Evolutionary conservation across 2,329 filamentous ascomycete species (phyloP), one percentile per base, ranked within the genome.

Genomic region (Penicillium paneum): DNA sequence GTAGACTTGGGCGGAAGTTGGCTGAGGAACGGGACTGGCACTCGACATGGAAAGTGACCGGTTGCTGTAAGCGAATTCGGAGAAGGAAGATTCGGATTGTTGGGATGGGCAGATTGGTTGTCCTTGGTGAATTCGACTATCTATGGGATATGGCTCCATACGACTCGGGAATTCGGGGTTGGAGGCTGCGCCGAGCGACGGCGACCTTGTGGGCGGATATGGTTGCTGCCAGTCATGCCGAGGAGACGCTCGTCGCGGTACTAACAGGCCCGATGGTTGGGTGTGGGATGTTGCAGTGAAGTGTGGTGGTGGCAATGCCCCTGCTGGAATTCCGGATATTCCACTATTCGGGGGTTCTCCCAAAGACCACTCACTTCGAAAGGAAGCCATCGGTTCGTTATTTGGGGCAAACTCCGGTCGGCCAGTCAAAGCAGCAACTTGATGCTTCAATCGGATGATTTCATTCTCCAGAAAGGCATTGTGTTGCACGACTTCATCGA

Each of bases 381-480:
- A 49, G 2, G 32, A 44, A 29, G 26, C 35, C 35, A 42, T 32
- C 11, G 43, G 56, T 52, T 65, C 60, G 58, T 51, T 56, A 42
- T 52, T 52, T 11, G 48, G 50, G 15, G 62, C 48, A 45, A 68
- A 65, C 3, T 51, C 58, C 53, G 61, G 55, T 26, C 64, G 61
- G n/a, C 65, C 58, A 13, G 55, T 58, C 49, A 64, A 53, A 48
- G 66, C 56, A 24, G 66, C 74, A 45, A 83, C 69, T 60, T 80
- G 78, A 49, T 74, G 73, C 54, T 79, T 77, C 39, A 84, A 70
- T 42, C 77, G 74, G n/a, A 73, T 72, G 56, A 82, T 80, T 64
- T 84, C 81, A 51, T 79, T 76, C 64, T 83, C 80, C 35, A 84
- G 69, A 57, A 79, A 78, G 32, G 78, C 74, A 64, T 83, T 83